Evolutionary conservation across 2,329 filamentous ascomycete species (phyloP).

Genomic region (Verticillium isaacii): DNA sequence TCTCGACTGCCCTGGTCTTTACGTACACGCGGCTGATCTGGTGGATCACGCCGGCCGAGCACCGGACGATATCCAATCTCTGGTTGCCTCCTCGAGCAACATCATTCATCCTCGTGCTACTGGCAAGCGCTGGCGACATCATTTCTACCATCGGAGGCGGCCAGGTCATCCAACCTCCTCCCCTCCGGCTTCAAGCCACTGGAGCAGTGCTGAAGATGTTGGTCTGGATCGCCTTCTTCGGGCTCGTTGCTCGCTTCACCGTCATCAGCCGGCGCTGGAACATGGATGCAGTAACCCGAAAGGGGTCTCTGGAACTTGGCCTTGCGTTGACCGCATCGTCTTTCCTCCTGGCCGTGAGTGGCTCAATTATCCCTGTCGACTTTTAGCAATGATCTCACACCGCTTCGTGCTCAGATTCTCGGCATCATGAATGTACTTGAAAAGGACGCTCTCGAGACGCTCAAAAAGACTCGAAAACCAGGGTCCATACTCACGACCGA

Average conservation of each 20-base stretch:
- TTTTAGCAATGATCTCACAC: neutral
- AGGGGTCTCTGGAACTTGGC: conserved; percentile 5
- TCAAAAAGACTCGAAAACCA: neutral
- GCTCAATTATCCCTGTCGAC: neutral
- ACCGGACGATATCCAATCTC: conserved; percentile 1
- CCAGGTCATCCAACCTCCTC: conserved; percentile 4
- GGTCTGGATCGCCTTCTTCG: conserved; percentile 3
- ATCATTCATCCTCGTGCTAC: conserved; percentile 1
- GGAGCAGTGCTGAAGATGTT: conserved; percentile 7
- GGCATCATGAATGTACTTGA: conserved; percentile 8
- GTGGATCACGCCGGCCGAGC: conserved; percentile 9
- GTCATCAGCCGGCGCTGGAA: conserved; percentile 6
- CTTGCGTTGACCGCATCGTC: conserved; percentile 5
- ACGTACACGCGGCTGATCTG: conserved; percentile 11
- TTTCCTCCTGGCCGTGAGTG: conserved; percentile 7
- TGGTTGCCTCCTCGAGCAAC: conserved; percentile 10
- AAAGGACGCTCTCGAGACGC: conserved; percentile 2
- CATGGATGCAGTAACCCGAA: conserved; percentile 1
- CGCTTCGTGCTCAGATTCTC: neutral
- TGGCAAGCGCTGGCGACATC: conserved; percentile 5
- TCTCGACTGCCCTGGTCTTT: conserved; percentile 4
- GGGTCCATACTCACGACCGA: conserved; percentile 6
- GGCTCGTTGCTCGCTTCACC: conserved; percentile 5
- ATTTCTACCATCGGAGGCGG: conserved; percentile 4
- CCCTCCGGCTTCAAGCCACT: conserved; percentile 1